A percentile compares a stretch with the other conserved stretches of the same genome.
Evolutionary conservation across 805 yeast species (phyloP).

Genomic region (Candida sonorensis): DNA sequence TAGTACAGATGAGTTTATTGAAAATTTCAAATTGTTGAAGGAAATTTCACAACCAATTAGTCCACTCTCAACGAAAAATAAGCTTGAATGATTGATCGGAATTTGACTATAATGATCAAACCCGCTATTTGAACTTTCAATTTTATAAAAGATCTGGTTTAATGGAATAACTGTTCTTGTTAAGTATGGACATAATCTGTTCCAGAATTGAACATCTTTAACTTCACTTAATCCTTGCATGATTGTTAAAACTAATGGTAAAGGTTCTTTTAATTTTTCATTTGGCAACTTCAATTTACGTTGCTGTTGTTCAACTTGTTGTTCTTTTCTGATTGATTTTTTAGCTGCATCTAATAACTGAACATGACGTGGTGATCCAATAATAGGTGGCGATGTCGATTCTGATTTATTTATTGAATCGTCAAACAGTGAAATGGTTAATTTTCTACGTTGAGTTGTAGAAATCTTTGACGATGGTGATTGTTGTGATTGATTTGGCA

Average conservation of each 20-base stretch:
- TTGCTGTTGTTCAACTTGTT: conserved; percentile 25
- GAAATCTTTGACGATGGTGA: too few relatives aligned
- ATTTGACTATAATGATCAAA: too few relatives aligned
- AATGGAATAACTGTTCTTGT: conserved; percentile 22
- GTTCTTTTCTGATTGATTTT: conserved; percentile 29
- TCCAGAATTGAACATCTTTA: conserved; percentile 55
- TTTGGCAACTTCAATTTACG: not conserved
- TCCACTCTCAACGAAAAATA: conserved; percentile 49
- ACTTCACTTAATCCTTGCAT: conserved; percentile 51
- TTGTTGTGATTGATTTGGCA: too few relatives aligned
- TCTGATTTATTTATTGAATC: conserved; percentile 2
- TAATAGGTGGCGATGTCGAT: conserved; percentile 9
- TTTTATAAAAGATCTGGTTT: conserved; percentile 39
- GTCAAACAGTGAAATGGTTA: conserved; percentile 12
- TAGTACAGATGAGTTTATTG: conserved; percentile 35
- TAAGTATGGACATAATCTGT: conserved; percentile 50
- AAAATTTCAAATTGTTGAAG: conserved; percentile 31
- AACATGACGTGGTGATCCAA: conserved; percentile 47
- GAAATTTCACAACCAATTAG: conserved; percentile 40
- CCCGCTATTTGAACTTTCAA: too few relatives aligned
- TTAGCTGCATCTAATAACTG: conserved; percentile 49
- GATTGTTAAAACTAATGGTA: conserved; percentile 57
- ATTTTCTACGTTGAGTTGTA: conserved; percentile 8
- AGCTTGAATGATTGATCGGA: too few relatives aligned
- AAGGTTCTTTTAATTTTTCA: conserved; percentile 38